Conservation (phyloP, 2,329 filamentous ascomycete species). For the Penicillium sp. region DNA sequence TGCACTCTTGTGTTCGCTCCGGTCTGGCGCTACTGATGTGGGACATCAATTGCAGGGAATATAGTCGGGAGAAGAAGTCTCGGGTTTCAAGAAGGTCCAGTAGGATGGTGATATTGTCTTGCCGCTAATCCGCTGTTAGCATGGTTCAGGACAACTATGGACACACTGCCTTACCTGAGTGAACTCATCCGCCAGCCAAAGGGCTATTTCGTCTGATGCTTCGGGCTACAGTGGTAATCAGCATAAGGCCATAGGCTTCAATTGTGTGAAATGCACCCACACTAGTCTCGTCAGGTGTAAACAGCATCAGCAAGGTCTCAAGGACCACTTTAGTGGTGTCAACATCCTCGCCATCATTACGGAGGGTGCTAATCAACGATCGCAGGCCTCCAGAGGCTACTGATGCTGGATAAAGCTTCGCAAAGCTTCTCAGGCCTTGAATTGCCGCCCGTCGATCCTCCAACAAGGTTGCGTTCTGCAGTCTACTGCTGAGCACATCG, state of each 20-base stretch:
- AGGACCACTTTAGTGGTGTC: slow-evolving; percentile 95
- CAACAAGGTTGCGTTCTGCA: slow-evolving; percentile 86
- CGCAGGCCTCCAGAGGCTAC: slow-evolving; percentile 92
- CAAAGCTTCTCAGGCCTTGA: slow-evolving; percentile 89
- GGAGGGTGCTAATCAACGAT: slow-evolving; percentile 81
- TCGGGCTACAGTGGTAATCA: slow-evolving; percentile 65
- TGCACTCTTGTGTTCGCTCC: slow-evolving; percentile 91
- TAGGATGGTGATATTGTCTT: slow-evolving; percentile 92
- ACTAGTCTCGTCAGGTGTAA: slow-evolving; percentile 69
- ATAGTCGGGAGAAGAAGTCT: slow-evolving; percentile 90
- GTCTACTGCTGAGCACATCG: slow-evolving; percentile 80
- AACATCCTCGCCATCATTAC: slow-evolving; percentile 89
- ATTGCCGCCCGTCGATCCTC: slow-evolving; percentile 95
- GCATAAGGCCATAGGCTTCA: slow-evolving; percentile 9
- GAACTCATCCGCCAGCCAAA: slow-evolving; percentile 98
- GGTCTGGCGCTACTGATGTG: slow-evolving; percentile 84
- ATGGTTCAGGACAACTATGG: slow-evolving; percentile 19
- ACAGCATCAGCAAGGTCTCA: slow-evolving; percentile 94
- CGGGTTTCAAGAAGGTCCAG: slow-evolving; percentile 84
- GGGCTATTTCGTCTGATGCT: slow-evolving; percentile 90
- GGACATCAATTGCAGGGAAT: slow-evolving; percentile 85
- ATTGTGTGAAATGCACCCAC: slow-evolving; percentile 44
- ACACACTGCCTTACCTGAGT: slow-evolving; percentile 67
- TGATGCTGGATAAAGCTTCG: slow-evolving; percentile 93
- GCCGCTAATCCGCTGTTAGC: slow-evolving; percentile 67